These are phyloP conservation scores for Forsythia viridissima DNA, from an alignment of 257 asterid species.

Conservation along the genomic window DNA sequence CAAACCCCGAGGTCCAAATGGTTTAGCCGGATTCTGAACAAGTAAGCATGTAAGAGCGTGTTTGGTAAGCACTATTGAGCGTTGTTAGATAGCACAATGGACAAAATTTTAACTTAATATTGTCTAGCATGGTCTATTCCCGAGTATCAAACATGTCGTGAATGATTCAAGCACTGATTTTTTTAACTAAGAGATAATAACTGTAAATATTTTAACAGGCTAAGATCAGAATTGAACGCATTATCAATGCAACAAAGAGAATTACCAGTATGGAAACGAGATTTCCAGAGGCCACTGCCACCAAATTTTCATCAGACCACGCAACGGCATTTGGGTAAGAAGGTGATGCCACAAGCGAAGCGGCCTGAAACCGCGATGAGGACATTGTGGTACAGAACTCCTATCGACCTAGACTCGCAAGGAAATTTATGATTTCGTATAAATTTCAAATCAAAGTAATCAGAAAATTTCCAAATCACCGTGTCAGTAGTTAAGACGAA, in stretches of 20 bases:
- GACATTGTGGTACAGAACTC: constrained; percentile 42
- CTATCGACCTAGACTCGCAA: neutral
- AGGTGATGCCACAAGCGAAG: constrained; percentile 60
- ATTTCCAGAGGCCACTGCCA: constrained; percentile 78
- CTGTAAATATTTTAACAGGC: neutral
- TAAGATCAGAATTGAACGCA: neutral
- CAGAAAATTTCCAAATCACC: neutral
- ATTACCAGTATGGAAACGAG: constrained; percentile 67
- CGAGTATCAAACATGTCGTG: neutral
- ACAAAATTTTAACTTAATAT: neutral
- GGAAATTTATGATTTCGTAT: neutral
- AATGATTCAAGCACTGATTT: neutral
- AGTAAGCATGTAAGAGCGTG: neutral
- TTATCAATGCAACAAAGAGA: neutral
- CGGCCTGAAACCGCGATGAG: constrained; percentile 52
- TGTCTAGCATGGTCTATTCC: neutral
- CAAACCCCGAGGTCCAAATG: constrained; percentile 69
- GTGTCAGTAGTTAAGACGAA: neutral
- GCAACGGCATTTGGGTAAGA: constrained; percentile 72
- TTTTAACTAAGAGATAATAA: neutral
- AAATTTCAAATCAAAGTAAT: neutral
- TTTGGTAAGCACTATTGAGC: neutral
- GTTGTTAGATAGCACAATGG: neutral
- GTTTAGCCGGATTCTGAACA: constrained; percentile 41
- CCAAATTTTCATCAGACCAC: constrained; percentile 90